A percentile compares a stretch with the other conserved stretches of the same genome.
Conservation (phyloP, 75 land plant genomes). For the Pseudotsuga menziesii region DNA sequence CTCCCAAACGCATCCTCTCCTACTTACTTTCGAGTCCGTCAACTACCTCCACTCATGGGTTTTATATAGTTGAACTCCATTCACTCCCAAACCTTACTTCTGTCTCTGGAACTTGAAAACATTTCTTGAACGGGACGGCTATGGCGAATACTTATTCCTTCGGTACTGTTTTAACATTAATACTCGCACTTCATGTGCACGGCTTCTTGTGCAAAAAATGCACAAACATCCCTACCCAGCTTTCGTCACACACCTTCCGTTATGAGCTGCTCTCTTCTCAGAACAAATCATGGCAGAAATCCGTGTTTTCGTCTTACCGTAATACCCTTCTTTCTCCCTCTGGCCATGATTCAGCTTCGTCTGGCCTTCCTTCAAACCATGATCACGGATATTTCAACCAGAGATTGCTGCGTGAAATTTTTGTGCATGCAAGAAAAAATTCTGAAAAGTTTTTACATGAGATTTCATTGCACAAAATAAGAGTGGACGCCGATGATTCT, state of each 20-base stretch:
- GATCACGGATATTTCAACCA: too few species aligned
- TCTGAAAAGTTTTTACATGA: slow-evolving; percentile 34
- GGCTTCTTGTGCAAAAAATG: slow-evolving; percentile 50
- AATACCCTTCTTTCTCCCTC: slow-evolving; percentile 30
- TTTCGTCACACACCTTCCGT: slow-evolving; percentile 63
- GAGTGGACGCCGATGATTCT: slow-evolving; percentile 47
- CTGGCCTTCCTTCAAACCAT: slow-evolving; percentile 17
- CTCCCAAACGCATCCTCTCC: too few species aligned
- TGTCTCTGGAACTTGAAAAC: too few species aligned
- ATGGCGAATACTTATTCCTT: background rate
- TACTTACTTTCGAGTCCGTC: too few species aligned
- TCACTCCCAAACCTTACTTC: too few species aligned
- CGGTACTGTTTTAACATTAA: background rate
- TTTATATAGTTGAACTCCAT: too few species aligned
- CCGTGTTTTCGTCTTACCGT: slow-evolving; percentile 17
- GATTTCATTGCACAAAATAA: slow-evolving; percentile 69
- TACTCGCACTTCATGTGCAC: background rate
- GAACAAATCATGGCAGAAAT: slow-evolving; percentile 32
- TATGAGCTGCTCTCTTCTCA: slow-evolving; percentile 26
- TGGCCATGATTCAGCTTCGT: slow-evolving; percentile 30
- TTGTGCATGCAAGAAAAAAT: too few species aligned
- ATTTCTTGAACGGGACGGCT: too few species aligned
- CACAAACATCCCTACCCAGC: slow-evolving; percentile 57
- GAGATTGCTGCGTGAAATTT: too few species aligned
- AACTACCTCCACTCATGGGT: too few species aligned